These are phyloP conservation scores for Phaeosphaeria sp. DNA, from an alignment of 2,329 filamentous ascomycete species.

Conservation along the genomic window DNA sequence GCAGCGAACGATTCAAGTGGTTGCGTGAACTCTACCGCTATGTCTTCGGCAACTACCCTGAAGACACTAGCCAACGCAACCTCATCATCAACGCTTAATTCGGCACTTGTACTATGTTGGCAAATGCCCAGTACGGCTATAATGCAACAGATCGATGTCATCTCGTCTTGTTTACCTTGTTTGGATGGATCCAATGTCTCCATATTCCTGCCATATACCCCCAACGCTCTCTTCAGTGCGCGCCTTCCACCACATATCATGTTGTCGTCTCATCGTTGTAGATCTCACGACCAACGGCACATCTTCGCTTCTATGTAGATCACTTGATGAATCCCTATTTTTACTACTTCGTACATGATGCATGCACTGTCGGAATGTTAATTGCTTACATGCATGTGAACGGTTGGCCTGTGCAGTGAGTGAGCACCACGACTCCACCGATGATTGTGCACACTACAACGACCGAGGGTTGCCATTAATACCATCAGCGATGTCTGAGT, in stretches of 20 bases:
- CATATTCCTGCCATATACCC: slow-evolving; percentile 38
- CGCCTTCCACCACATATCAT: slow-evolving; percentile 1
- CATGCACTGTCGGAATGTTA: background rate
- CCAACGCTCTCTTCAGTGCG: slow-evolving; percentile 34
- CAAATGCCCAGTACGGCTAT: background rate
- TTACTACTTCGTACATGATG: background rate
- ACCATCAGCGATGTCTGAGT: background rate
- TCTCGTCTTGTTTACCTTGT: slow-evolving; percentile 3
- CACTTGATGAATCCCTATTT: slow-evolving; percentile 8
- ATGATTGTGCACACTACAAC: background rate
- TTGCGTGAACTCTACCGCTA: slow-evolving; percentile 81
- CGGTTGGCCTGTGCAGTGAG: background rate
- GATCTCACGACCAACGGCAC: background rate
- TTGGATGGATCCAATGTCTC: slow-evolving; percentile 11
- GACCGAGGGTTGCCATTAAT: background rate
- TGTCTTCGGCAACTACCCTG: slow-evolving; percentile 83
- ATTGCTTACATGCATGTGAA: background rate
- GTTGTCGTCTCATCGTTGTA: background rate
- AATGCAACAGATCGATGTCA: background rate
- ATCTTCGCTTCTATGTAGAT: slow-evolving; percentile 10
- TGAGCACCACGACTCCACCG: background rate
- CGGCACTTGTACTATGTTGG: background rate
- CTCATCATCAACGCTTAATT: slow-evolving; percentile 61
- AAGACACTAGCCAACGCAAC: slow-evolving; percentile 75
- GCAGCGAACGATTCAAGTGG: slow-evolving; percentile 77